Conservation (phyloP, 2,329 filamentous ascomycete genomes). For the Apiospora kogelbergensis region DNA sequence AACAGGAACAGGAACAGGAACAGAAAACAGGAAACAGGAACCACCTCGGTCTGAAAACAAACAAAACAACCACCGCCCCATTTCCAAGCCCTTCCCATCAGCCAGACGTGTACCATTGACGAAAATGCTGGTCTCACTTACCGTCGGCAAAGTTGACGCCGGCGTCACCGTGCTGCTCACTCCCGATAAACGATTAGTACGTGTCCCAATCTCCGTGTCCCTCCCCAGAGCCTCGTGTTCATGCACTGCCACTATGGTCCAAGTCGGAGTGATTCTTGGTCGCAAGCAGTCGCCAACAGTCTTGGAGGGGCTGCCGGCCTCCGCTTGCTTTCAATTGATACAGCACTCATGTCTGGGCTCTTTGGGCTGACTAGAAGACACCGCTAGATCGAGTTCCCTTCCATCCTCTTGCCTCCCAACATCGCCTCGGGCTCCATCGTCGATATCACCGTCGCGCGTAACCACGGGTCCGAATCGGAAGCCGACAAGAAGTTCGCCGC, state of each 20-base stretch:
- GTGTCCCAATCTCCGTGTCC: constrained; percentile 31
- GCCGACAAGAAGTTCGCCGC: constrained; percentile 74
- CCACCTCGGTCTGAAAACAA: not conserved
- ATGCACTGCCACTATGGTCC: not conserved
- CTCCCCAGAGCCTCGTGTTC: not conserved
- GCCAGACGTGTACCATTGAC: not conserved
- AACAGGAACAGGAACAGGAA: not conserved
- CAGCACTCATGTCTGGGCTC: constrained; percentile 20
- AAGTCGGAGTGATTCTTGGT: constrained; percentile 10
- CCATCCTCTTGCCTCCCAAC: constrained; percentile 90
- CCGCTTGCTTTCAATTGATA: not conserved
- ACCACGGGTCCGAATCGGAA: constrained; percentile 73
- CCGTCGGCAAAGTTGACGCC: constrained; percentile 98
- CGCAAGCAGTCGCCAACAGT: constrained; percentile 17
- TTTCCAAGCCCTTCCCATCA: not conserved
- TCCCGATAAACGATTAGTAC: constrained; percentile 92
- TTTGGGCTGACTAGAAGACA: constrained; percentile 19
- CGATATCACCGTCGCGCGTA: constrained; percentile 93
- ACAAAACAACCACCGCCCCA: not conserved
- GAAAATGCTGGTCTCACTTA: constrained; percentile 92
- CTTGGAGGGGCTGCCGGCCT: not conserved
- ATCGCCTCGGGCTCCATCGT: constrained; percentile 97
- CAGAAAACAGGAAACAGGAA: not conserved
- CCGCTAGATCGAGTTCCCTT: constrained; percentile 92
- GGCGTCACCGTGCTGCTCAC: constrained; percentile 96